Conservation (phyloP, 805 yeast genomes). For the Sugiyamaella chiloensis region DNA sequence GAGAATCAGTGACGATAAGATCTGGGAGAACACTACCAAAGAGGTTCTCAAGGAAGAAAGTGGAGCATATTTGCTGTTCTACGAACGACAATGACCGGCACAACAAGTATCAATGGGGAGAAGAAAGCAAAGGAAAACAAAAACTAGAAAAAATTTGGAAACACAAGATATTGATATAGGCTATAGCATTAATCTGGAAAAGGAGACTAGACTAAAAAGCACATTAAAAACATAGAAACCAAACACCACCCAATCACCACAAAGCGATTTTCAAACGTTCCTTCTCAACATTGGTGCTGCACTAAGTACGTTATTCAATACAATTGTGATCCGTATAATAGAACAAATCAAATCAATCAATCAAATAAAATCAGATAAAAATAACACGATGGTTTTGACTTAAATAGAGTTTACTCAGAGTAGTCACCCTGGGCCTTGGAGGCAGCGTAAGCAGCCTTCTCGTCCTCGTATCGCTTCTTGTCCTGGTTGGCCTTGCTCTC, state of each 20-base stretch:
- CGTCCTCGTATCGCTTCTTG: slow-evolving; percentile 96
- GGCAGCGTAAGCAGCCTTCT: slow-evolving; percentile 68
- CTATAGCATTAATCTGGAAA: too few relatives aligned
- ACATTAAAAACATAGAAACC: background rate
- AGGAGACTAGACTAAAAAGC: background rate
- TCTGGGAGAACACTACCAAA: slow-evolving; percentile 55
- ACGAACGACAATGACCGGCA: slow-evolving; percentile 48
- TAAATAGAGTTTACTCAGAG: slow-evolving; percentile 28
- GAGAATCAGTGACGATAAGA: slow-evolving; percentile 77
- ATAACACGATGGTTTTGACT: too few relatives aligned
- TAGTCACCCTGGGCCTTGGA: slow-evolving; percentile 36
- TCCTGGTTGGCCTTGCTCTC: slow-evolving; percentile 92
- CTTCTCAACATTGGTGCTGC: too few relatives aligned
- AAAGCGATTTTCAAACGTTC: too few relatives aligned
- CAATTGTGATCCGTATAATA: slow-evolving; percentile 5
- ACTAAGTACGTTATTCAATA: too few relatives aligned
- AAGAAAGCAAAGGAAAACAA: background rate
- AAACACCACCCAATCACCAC: too few relatives aligned
- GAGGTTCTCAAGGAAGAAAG: slow-evolving; percentile 65
- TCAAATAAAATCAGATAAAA: too few relatives aligned
- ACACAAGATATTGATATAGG: background rate
- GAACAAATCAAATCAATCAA: too few relatives aligned
- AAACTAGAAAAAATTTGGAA: background rate
- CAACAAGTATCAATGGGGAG: too few relatives aligned
- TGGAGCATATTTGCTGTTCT: slow-evolving; percentile 84